Evolutionary conservation across 2,329 filamentous ascomycete genomes (phyloP).

Genomic region (Diaporthe sp.): DNA sequence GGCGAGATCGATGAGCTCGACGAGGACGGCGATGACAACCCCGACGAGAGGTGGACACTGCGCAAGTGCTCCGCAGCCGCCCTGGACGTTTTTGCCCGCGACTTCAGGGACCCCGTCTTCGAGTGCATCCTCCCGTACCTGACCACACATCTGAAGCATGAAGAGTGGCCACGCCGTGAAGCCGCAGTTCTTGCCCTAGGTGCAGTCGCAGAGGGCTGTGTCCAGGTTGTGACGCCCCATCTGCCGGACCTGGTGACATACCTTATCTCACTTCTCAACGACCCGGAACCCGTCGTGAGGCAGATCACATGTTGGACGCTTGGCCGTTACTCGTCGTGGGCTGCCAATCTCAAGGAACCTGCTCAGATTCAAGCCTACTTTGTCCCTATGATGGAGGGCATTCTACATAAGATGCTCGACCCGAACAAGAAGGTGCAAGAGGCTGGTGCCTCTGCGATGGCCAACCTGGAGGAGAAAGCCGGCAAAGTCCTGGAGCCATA

Average conservation of each 20-base stretch:
- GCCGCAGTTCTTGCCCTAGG: slow-evolving; percentile 94
- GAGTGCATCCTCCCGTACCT: slow-evolving; percentile 93
- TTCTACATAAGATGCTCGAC: slow-evolving; percentile 94
- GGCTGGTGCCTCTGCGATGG: slow-evolving; percentile 94
- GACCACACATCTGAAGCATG: slow-evolving; percentile 87
- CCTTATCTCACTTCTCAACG: slow-evolving; percentile 86
- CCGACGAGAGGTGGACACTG: slow-evolving; percentile 94
- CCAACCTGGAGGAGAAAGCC: slow-evolving; percentile 94
- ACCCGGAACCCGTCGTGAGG: slow-evolving; percentile 89
- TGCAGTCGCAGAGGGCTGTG: slow-evolving; percentile 94
- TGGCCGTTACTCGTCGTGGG: slow-evolving; percentile 94
- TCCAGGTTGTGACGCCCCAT: slow-evolving; percentile 90
- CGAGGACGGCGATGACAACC: slow-evolving; percentile 83
- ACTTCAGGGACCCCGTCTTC: slow-evolving; percentile 91
- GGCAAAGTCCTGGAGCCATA: slow-evolving; percentile 86
- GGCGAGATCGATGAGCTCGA: slow-evolving; percentile 86
- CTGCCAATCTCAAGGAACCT: slow-evolving; percentile 78
- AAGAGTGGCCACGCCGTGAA: slow-evolving; percentile 92
- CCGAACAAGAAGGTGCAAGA: slow-evolving; percentile 98
- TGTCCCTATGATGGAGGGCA: slow-evolving; percentile 96
- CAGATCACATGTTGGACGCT: slow-evolving; percentile 99
- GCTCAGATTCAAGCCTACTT: slow-evolving; percentile 83
- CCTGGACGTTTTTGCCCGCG: slow-evolving; percentile 91
- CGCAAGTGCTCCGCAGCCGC: slow-evolving; percentile 97
- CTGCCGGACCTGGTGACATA: slow-evolving; percentile 92